Conservation (phyloP, 768 basidiomycete genomes). For the Lentinula boryana region DNA sequence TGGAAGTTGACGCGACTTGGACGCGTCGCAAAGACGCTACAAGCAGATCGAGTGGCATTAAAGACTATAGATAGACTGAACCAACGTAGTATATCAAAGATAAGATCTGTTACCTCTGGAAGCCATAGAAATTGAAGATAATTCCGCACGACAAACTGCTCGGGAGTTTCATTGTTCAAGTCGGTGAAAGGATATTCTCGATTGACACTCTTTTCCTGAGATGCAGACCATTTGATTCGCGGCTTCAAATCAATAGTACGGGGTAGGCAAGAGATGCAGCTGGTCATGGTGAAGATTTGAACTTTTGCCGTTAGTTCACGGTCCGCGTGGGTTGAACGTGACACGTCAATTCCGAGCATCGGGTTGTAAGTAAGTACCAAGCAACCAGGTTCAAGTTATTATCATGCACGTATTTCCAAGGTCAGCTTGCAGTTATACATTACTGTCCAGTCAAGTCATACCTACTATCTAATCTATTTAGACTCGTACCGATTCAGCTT, state of each 20-base stretch:
- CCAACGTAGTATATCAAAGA: background rate
- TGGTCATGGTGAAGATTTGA: too few species aligned
- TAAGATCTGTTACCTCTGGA: slow-evolving; percentile 46
- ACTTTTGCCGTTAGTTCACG: too few species aligned
- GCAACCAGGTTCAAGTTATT: too few species aligned
- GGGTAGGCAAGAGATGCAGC: background rate
- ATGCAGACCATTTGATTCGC: slow-evolving; percentile 42
- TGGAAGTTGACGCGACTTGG: slow-evolving; percentile 23
- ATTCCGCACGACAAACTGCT: slow-evolving; percentile 53
- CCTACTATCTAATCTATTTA: background rate
- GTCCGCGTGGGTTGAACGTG: too few species aligned
- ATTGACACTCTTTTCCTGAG: slow-evolving; percentile 53
- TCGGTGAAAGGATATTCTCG: slow-evolving; percentile 51
- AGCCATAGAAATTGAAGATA: slow-evolving; percentile 79
- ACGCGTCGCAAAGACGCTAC: slow-evolving; percentile 53
- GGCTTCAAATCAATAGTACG: background rate
- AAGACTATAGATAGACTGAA: slow-evolving; percentile 38
- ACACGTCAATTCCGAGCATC: too few species aligned
- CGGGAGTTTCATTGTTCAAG: slow-evolving; percentile 37
- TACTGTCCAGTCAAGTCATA: too few species aligned
- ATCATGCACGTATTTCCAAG: too few species aligned
- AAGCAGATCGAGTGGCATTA: slow-evolving; percentile 60
- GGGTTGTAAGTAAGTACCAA: too few species aligned
- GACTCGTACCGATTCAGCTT: background rate
- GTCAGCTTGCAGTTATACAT: too few species aligned